Base-by-base conservation (phyloP, 805 yeast genomes). In the Yarrowia osloensis region DNA sequence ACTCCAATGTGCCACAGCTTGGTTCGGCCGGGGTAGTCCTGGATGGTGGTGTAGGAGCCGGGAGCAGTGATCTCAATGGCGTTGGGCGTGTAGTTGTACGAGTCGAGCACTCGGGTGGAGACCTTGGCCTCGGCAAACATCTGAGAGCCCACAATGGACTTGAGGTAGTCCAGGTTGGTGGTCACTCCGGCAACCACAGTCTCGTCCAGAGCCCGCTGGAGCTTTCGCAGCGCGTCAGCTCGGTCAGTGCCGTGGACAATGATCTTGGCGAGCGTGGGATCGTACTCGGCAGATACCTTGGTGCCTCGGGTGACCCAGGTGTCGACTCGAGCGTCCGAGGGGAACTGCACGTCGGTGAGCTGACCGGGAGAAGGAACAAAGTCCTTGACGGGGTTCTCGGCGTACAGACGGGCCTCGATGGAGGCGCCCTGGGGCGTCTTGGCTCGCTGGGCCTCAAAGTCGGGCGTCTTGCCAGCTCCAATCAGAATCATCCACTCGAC, bases 351-450 rank as follows among this genome's bases (percentile, higher is more conserved):
- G 71, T 91, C 92, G 12, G 91, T 87, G 68, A 94, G 80, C 77
- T 89, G 96, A 70, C 99, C 99, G 31, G 99, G 98, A 35, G 97
- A 91, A 22, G 99, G 99, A 83, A 88, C 84, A 78, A 94, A 94
- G 70, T 88, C 97, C 75, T 91, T 93, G 49, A 90, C 94, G 1
- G 99, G 98, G 79, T 95, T 94, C 78, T 94, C 99, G 40, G 99
- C 98, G 72, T 95, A 95, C 62, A 94, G 81, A 76, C 99, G 85
- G 37, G 97, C 98, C 79, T 94, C 99, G 93, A 94, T 94, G 0
- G 97, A 85, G 0, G 96, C 97, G 71, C 99, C 98, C 57, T 84
- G 82, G 40, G 88, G 85, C 15, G 78, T 80, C 63, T 91, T 82
- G 47, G 79, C 78, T 70, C 83, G 85, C 42, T 79, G 73, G 52